Base-by-base conservation (phyloP, 495 filamentous ascomycete species). In the Cercophora newfieldiana region DNA sequence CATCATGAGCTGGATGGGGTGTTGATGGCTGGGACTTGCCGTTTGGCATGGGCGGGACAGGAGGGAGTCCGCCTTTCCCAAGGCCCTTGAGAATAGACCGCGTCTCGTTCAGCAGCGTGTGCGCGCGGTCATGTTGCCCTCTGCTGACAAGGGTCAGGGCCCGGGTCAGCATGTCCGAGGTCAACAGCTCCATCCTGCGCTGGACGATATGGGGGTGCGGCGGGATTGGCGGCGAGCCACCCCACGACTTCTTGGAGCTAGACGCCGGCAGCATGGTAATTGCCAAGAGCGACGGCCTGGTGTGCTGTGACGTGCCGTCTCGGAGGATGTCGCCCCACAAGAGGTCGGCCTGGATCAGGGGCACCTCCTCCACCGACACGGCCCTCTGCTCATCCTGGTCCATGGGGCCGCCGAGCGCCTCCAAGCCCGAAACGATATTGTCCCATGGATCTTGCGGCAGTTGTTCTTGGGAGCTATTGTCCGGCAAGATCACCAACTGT, bases 151-250 rank as follows among this genome's bases (percentile, higher is more conserved):
- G 86, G 0, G 93, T 97, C 57, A 99, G 80, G 3, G 96, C 92
- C 48, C 95, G 85, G 10, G 92, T 97, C 62, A 99, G 82, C 95
- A 99, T 99, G 76, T 99, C 95, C 3, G 96, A 98, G 1, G 96
- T 97, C 28, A 99, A 85, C 3, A 99, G 82, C 78, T 99, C 95
- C 95, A 99, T 99, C 50, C 95, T 89, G 44, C 95, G 88, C 77
- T 99, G 95, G 8, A 99, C 96, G 61, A 99, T 92, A 59, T 90
- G 91, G 3, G 95, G 95, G 69, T 97, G 95, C 33, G 95, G 96
- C 19, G 95, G 95, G 65, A 99, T 98, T 8, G 93, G 91, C 25
- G 94, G 93, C 48, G 92, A 63, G 87, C 88, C 73, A 82, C 86
- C 61, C 86, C 86, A 77, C 49, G 76, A 63, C 66, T 82, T 81